Conservation (phyloP, 2,329 filamentous ascomycete species). For the Peltaster fructicola region DNA sequence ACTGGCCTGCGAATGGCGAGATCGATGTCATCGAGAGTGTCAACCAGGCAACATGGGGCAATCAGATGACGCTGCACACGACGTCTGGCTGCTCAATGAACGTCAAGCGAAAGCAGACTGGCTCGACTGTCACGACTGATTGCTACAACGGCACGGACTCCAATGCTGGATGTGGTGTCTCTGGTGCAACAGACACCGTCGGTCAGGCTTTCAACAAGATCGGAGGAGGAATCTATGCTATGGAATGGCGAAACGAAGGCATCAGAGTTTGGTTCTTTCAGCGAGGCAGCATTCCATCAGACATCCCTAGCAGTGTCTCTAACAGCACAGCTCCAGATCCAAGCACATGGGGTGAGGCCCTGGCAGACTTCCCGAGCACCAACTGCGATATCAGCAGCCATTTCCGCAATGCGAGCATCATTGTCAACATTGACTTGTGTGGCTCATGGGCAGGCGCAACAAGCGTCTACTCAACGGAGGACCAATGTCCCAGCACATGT, state of each 20-base stretch:
- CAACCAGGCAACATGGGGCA: constrained; percentile 15
- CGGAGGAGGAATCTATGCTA: constrained; percentile 18
- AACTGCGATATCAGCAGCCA: constrained; percentile 20
- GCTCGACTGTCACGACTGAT: constrained; percentile 11
- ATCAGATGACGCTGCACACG: constrained; percentile 16
- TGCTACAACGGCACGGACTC: constrained; percentile 12
- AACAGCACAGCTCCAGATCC: constrained; percentile 36
- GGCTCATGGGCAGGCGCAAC: constrained; percentile 19
- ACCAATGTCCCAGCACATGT: constrained; percentile 16
- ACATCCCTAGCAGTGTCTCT: too few relatives aligned
- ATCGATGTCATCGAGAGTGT: constrained; percentile 20
- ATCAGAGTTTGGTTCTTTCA: constrained; percentile 19
- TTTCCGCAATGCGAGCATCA: constrained; percentile 20
- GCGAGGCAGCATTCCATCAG: constrained; percentile 15
- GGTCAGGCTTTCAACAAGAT: constrained; percentile 15
- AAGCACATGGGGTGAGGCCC: constrained; percentile 41
- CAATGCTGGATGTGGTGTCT: constrained; percentile 17
- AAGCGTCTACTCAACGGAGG: constrained; percentile 12
- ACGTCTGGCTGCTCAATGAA: constrained; percentile 16
- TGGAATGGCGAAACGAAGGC: constrained; percentile 14
- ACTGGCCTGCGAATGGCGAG: constrained; percentile 21
- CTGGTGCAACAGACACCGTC: constrained; percentile 11
- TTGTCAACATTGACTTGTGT: constrained; percentile 23
- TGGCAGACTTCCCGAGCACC: constrained; percentile 42
- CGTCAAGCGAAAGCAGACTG: constrained; percentile 16